These are phyloP conservation scores for Pilaira anomala DNA, from an alignment of 192 early-diverging fungal species.

Conservation along the genomic window DNA sequence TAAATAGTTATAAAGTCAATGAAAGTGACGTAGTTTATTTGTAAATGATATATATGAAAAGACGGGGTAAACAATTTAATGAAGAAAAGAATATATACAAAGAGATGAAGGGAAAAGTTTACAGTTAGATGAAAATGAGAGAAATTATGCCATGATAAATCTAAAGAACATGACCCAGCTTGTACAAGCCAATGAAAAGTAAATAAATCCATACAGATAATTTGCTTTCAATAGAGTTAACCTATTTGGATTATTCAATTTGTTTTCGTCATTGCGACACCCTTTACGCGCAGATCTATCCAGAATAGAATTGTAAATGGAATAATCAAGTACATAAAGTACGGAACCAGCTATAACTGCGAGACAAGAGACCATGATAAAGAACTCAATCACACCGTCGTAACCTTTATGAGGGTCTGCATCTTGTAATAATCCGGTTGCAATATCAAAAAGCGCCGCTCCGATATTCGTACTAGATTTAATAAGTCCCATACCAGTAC, in stretches of 20 bases:
- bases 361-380: constrained; percentile 16
- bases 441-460: constrained; percentile 55
- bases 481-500: constrained; percentile 60
- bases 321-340: constrained; percentile 22
- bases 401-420: constrained; percentile 31
- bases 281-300: constrained; percentile 21
- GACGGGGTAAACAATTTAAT: too few species aligned
- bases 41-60: too few species aligned
- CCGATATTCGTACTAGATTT: constrained; percentile 64
- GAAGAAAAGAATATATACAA: too few species aligned
- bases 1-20: too few species aligned
- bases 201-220: constrained; percentile 24
- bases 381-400: constrained; percentile 33
- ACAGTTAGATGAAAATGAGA: too few species aligned
- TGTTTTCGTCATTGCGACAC: constrained; percentile 1
- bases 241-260: constrained; percentile 5
- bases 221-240: constrained; percentile 7
- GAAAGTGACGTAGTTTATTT: too few species aligned
- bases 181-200: neutral
- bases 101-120: too few species aligned
- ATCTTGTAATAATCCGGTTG: constrained; percentile 58
- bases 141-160: constrained; percentile 3
- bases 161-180: constrained; percentile 31
- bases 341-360: constrained; percentile 18
- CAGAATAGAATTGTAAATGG: constrained; percentile 24